Evolutionary conservation across 495 filamentous ascomycete species (phyloP).

Genomic region (Penicillium desertorum): DNA sequence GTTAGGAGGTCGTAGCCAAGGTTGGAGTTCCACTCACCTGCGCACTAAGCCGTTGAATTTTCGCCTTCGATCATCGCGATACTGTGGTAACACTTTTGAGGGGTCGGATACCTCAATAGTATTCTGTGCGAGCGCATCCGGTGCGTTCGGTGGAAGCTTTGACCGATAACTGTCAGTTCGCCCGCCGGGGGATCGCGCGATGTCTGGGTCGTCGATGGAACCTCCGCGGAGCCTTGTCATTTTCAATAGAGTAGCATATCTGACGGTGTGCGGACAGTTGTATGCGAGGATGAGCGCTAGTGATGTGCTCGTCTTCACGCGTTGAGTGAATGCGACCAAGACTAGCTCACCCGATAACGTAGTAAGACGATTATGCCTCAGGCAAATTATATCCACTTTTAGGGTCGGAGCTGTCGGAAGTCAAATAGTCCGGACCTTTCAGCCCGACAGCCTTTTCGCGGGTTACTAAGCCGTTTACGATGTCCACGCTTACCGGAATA

Average conservation of each 20-base stretch:
- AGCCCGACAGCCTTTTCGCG: neutral
- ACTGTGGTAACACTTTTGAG: conserved; percentile 46
- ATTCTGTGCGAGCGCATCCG: conserved; percentile 46
- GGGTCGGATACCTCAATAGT: conserved; percentile 51
- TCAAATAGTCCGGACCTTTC: conserved; percentile 1
- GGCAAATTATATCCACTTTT: conserved; percentile 7
- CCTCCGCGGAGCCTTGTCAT: conserved; percentile 52
- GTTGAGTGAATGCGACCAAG: neutral
- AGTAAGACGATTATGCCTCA: conserved; percentile 18
- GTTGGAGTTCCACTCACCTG: conserved; percentile 38
- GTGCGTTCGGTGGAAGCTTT: conserved; percentile 51
- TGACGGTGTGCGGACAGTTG: neutral
- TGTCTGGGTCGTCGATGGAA: conserved; percentile 40
- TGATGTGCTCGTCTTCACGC: neutral
- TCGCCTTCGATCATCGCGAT: conserved; percentile 50
- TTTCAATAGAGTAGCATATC: conserved; percentile 20
- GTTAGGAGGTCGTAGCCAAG: conserved; percentile 11
- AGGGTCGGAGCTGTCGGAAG: conserved; percentile 9
- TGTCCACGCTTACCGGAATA: neutral
- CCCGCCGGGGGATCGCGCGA: conserved; percentile 29
- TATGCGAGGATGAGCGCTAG: neutral
- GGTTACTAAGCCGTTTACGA: neutral
- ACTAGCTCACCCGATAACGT: conserved; percentile 31
- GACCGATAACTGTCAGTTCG: conserved; percentile 37
- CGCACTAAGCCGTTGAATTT: conserved; percentile 55